Conservation (phyloP, 768 basidiomycete genomes). For the Clitopilus passeckerianus region DNA sequence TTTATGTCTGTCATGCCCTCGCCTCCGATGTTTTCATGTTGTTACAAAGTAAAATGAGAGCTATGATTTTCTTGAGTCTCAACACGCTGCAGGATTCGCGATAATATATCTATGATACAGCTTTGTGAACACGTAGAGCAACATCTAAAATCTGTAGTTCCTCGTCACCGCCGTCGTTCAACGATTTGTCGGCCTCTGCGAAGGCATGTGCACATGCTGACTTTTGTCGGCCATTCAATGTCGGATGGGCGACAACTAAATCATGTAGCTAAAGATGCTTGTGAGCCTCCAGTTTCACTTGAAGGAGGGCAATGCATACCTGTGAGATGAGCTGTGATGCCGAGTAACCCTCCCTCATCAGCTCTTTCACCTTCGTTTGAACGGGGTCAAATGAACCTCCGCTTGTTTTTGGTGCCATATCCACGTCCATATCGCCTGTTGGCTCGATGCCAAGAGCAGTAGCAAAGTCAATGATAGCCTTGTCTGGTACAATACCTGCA, state of each 20-base stretch:
- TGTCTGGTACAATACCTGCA: slow-evolving; percentile 87
- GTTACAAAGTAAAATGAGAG: neutral
- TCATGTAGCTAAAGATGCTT: slow-evolving; percentile 73
- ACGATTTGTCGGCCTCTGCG: slow-evolving; percentile 93
- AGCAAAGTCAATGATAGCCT: slow-evolving; percentile 66
- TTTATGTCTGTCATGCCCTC: slow-evolving; percentile 5
- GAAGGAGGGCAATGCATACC: slow-evolving; percentile 39
- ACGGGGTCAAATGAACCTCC: slow-evolving; percentile 53
- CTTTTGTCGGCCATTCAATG: slow-evolving; percentile 77
- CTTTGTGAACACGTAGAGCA: slow-evolving; percentile 72
- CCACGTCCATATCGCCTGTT: slow-evolving; percentile 46
- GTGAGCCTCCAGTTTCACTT: slow-evolving; percentile 1
- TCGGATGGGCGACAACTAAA: slow-evolving; percentile 77
- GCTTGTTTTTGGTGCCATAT: slow-evolving; percentile 30
- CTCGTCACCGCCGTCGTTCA: slow-evolving; percentile 96
- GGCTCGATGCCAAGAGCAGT: slow-evolving; percentile 68
- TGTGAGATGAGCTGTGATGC: slow-evolving; percentile 86
- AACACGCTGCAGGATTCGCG: neutral
- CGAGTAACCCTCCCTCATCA: slow-evolving; percentile 89
- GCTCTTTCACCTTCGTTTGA: slow-evolving; percentile 62
- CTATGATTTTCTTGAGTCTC: neutral
- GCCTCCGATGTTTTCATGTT: neutral
- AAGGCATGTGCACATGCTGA: slow-evolving; percentile 75
- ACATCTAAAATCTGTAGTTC: slow-evolving; percentile 93
- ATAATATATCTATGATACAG: slow-evolving; percentile 25